Conservation (phyloP, 2,329 filamentous ascomycete genomes). For the Verticillium nonalfalfae region DNA sequence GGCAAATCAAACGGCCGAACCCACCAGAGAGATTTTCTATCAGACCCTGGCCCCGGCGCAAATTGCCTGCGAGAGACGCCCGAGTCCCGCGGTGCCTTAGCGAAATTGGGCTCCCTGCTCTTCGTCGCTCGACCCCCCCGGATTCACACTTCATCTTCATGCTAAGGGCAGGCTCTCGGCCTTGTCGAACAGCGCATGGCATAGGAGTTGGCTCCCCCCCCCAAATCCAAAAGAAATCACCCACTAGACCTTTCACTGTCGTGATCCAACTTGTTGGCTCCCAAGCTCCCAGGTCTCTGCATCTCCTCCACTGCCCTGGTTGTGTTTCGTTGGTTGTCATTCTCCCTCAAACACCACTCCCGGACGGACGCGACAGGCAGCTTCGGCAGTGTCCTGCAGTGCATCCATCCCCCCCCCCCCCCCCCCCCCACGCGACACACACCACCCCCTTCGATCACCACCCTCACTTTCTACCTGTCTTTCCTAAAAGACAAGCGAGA, state of each 20-base stretch:
- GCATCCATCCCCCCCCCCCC: neutral
- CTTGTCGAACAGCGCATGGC: slow-evolving; percentile 5
- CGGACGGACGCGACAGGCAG: neutral
- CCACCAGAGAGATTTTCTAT: slow-evolving; percentile 2
- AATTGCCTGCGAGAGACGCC: slow-evolving; percentile 20
- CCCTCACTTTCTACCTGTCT: neutral
- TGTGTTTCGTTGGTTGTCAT: slow-evolving; percentile 6
- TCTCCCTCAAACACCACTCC: neutral
- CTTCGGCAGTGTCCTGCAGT: neutral
- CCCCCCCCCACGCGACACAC: no score
- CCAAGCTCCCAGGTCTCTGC: neutral
- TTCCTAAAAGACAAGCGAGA: neutral
- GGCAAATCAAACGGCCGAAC: slow-evolving; percentile 2
- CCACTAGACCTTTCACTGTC: slow-evolving; percentile 1
- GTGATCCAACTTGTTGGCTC: slow-evolving; percentile 6
- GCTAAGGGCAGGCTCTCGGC: slow-evolving; percentile 20
- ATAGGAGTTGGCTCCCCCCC: slow-evolving; percentile 10
- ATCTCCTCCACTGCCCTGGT: slow-evolving; percentile 2
- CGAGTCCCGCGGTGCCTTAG: slow-evolving; percentile 26
- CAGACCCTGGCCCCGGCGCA: slow-evolving; percentile 16
- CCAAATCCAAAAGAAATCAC: slow-evolving; percentile 3
- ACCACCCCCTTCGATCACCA: neutral
- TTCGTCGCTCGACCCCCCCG: slow-evolving; percentile 18
- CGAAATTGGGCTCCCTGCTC: slow-evolving; percentile 26
- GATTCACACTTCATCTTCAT: slow-evolving; percentile 22